Conservation (phyloP, 208 protist genomes). For the Acanthamoeba castellanii region DNA sequence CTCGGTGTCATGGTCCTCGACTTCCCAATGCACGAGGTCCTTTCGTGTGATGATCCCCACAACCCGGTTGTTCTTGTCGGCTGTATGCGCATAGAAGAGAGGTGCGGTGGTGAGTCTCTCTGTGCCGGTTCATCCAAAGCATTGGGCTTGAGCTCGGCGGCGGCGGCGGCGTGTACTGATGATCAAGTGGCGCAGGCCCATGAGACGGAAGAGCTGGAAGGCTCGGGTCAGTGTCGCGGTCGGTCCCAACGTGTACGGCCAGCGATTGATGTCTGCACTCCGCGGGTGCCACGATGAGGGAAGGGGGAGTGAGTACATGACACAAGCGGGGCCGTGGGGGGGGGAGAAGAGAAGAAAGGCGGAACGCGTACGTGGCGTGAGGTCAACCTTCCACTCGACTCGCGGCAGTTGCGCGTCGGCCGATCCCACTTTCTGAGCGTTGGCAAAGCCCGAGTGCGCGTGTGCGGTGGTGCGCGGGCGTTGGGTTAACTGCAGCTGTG, state of each 20-base stretch:
- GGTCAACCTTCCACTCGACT: slow-evolving; percentile 28
- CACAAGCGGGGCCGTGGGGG: background rate
- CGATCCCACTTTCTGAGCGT: background rate
- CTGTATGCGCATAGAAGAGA: background rate
- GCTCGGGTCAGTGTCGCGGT: background rate
- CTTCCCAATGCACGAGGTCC: slow-evolving; percentile 27
- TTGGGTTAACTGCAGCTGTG: too few relatives aligned
- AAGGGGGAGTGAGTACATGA: too few relatives aligned
- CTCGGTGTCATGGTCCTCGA: background rate
- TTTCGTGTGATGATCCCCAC: slow-evolving; percentile 60
- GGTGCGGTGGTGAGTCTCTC: background rate
- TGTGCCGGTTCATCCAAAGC: background rate
- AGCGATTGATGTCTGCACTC: slow-evolving; percentile 39
- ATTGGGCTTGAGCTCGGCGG: too few relatives aligned
- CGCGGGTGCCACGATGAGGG: too few relatives aligned
- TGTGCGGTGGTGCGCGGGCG: too few relatives aligned
- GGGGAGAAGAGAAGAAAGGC: too few relatives aligned
- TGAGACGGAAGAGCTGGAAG: slow-evolving; percentile 52
- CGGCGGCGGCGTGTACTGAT: background rate
- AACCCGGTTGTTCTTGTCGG: slow-evolving; percentile 15
- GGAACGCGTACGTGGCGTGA: background rate
- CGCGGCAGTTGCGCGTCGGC: background rate
- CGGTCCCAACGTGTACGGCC: slow-evolving; percentile 40
- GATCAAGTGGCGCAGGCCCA: slow-evolving; percentile 28
- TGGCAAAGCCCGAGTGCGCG: background rate